These are phyloP conservation scores for Botrytis aclada DNA, from an alignment of 2,329 filamentous ascomycete genomes.

Conservation along the genomic window DNA sequence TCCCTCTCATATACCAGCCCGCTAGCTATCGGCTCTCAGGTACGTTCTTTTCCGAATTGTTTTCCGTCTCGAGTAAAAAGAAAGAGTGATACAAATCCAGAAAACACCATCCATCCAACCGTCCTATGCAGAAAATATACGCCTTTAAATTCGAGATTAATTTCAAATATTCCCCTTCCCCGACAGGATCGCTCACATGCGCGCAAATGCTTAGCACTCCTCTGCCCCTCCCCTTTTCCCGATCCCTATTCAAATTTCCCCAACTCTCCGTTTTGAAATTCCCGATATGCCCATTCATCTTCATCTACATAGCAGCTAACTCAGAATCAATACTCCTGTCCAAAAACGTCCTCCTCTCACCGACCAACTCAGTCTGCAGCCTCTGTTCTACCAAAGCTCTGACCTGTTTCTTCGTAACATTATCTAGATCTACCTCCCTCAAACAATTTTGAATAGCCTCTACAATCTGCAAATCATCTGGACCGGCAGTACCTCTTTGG, in stretches of 20 bases:
- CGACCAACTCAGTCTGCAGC: constrained; percentile 81
- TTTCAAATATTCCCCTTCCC: not conserved
- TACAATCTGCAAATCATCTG: constrained; percentile 75
- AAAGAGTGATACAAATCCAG: not conserved
- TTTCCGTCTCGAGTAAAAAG: not conserved
- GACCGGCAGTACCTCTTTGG: constrained; percentile 56
- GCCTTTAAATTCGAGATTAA: not conserved
- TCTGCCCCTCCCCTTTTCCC: not conserved
- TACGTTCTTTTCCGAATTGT: constrained; percentile 3
- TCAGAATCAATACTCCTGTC: constrained; percentile 91
- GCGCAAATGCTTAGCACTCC: not conserved
- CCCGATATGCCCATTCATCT: not conserved
- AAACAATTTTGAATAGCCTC: constrained; percentile 82
- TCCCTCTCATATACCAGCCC: not conserved
- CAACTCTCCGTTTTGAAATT: not conserved
- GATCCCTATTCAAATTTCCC: not conserved
- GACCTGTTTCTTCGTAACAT: constrained; percentile 97
- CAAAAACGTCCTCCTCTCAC: constrained; percentile 84
- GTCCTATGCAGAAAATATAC: constrained; percentile 7
- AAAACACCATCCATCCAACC: constrained; percentile 2
- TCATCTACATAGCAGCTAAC: constrained; percentile 81
- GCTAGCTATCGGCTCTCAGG: not conserved
- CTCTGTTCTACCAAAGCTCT: constrained; percentile 88
- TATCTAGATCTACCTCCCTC: constrained; percentile 86
- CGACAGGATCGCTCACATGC: not conserved